phyloP scores from a whole-genome alignment of 768 basidiomycete genomes.

The Suillus occidentalis region DNA sequence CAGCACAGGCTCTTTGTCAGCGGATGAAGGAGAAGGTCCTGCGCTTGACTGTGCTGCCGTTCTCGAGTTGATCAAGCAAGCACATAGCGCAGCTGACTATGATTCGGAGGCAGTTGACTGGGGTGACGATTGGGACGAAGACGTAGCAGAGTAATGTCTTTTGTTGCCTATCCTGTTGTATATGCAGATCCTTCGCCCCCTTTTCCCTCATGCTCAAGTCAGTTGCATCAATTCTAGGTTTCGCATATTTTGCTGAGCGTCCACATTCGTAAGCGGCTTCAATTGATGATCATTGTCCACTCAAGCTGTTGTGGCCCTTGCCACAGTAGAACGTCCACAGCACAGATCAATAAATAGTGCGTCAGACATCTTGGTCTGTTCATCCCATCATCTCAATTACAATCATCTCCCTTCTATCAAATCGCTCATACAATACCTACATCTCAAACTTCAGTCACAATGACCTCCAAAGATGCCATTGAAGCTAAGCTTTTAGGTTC shows the following conservation, averaged over 20 bases:
- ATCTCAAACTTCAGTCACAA: neutral
- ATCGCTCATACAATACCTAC: neutral
- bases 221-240: neutral
- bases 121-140: conserved; percentile 30
- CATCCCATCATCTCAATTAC: neutral
- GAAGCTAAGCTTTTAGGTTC: neutral
- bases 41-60: conserved; percentile 20
- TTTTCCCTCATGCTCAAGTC: neutral
- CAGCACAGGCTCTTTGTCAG: neutral
- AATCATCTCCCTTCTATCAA: neutral
- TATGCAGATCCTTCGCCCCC: neutral
- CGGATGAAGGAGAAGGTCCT: conserved; percentile 19
- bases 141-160: conserved; percentile 10
- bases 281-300: neutral
- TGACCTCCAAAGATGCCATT: neutral
- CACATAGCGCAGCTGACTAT: conserved; percentile 25
- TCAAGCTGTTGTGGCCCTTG: neutral
- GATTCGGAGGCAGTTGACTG: conserved; percentile 28
- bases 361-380: neutral
- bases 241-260: neutral
- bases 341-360: neutral
- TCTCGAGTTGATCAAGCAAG: conserved; percentile 25
- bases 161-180: neutral
- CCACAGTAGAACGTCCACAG: neutral
- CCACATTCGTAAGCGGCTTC: neutral